A percentile compares a stretch with the other conserved stretches of the same genome.
Conservation (phyloP, 441 rosid genomes). For the Macaranga tanarius region DNA sequence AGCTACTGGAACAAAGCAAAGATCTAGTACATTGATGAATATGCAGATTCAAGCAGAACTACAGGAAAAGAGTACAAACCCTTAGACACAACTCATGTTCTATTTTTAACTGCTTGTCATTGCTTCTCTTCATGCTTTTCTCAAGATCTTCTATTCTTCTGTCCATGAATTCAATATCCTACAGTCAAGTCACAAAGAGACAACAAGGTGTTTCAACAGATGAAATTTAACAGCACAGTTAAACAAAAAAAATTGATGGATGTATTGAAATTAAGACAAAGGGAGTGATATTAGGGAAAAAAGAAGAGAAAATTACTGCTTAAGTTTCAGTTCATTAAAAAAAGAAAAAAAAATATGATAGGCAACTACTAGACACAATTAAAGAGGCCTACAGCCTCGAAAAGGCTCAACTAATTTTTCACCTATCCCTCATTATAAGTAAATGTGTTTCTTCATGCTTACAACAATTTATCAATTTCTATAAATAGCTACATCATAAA, state of each 20-base stretch:
- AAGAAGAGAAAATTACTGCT: neutral
- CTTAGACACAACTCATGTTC: slow-evolving; percentile 74
- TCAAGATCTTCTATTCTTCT: slow-evolving; percentile 84
- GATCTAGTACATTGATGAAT: neutral
- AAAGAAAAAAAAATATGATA: neutral
- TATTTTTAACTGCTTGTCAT: slow-evolving; percentile 86
- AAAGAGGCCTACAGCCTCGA: neutral
- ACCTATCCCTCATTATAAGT: too few species aligned
- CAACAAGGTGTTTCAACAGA: slow-evolving; percentile 9
- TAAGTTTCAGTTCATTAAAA: neutral
- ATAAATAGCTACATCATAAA: too few species aligned
- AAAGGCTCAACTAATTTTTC: too few species aligned
- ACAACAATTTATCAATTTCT: too few species aligned
- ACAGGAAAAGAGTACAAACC: slow-evolving; percentile 42
- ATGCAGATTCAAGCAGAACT: slow-evolving; percentile 11
- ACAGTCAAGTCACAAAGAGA: slow-evolving; percentile 22
- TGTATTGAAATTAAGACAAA: neutral
- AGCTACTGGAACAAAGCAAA: neutral
- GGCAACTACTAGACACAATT: neutral
- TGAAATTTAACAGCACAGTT: neutral
- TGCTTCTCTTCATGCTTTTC: slow-evolving; percentile 99
- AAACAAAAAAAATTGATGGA: neutral
- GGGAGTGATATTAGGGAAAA: neutral
- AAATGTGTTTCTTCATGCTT: too few species aligned
- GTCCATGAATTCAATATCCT: slow-evolving; percentile 92